These are phyloP conservation scores for Periconia sp. DNA, from an alignment of 2,329 filamentous ascomycete species.

Conservation along the genomic window DNA sequence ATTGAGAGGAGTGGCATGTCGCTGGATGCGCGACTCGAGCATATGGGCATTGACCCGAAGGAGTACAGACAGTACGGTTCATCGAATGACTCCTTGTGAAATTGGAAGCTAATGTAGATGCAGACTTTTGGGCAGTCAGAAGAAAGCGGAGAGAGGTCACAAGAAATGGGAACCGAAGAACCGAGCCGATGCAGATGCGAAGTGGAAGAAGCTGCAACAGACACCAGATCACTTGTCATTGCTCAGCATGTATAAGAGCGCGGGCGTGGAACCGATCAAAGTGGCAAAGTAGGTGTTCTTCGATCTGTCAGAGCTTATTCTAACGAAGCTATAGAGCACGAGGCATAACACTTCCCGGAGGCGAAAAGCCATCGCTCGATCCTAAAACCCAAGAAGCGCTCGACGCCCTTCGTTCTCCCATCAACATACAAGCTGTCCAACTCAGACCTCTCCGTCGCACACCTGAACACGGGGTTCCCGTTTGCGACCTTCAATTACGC, in stretches of 20 bases:
- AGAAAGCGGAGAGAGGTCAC: slow-evolving; percentile 23
- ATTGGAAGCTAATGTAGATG: slow-evolving; percentile 16
- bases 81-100: neutral
- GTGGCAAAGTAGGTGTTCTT: slow-evolving; percentile 36
- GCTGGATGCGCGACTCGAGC: slow-evolving; percentile 32
- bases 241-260: slow-evolving; percentile 38
- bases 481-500: slow-evolving; percentile 89
- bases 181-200: slow-evolving; percentile 32
- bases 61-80: slow-evolving; percentile 37
- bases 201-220: slow-evolving; percentile 37
- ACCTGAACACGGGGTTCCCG: slow-evolving; percentile 77
- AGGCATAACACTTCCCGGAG: slow-evolving; percentile 37
- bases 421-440: slow-evolving; percentile 84
- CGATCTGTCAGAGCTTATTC: neutral
- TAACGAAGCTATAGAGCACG: slow-evolving; percentile 26
- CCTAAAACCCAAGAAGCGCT: slow-evolving; percentile 36
- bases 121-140: slow-evolving; percentile 35
- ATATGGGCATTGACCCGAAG: slow-evolving; percentile 32
- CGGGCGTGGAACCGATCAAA: slow-evolving; percentile 41
- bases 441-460: slow-evolving; percentile 80
- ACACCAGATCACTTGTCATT: slow-evolving; percentile 38
- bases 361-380: slow-evolving; percentile 35
- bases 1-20: slow-evolving; percentile 28
- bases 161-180: slow-evolving; percentile 35
- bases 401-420: slow-evolving; percentile 57